Evolutionary conservation across 2,329 filamentous ascomycete species (phyloP).

Genomic region (Beauveria varroae): DNA sequence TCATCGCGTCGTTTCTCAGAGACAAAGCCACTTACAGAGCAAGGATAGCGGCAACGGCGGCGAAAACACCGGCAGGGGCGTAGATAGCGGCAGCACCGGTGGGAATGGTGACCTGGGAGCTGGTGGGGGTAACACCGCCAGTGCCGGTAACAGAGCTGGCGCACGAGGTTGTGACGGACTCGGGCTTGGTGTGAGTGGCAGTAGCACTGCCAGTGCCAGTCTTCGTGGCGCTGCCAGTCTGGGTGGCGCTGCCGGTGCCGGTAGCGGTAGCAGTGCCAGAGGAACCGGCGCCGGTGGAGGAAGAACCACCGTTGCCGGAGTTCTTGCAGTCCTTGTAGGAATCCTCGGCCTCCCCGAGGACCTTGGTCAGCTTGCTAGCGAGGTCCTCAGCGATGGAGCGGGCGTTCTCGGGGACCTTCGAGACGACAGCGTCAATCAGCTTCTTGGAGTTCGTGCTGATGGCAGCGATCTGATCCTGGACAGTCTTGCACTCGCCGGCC

Average conservation of each 20-base stretch:
- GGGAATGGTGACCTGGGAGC: conserved; percentile 2
- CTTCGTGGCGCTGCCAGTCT: neutral
- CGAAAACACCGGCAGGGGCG: conserved; percentile 10
- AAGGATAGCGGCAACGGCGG: conserved; percentile 11
- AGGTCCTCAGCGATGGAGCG: conserved; percentile 19
- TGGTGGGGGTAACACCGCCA: conserved; percentile 11
- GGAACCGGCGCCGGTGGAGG: neutral
- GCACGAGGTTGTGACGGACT: neutral
- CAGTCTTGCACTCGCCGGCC: conserved; percentile 20
- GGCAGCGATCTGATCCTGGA: conserved; percentile 17
- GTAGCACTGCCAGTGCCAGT: neutral
- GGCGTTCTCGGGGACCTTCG: conserved; percentile 19
- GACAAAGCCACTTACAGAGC: conserved; percentile 11
- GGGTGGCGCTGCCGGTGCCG: conserved; percentile 1
- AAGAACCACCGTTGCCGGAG: neutral
- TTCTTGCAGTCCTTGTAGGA: conserved; percentile 10
- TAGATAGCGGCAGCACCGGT: conserved; percentile 3
- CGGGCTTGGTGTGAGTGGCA: neutral
- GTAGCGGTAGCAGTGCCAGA: neutral
- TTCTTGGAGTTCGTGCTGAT: conserved; percentile 16
- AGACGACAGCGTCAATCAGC: conserved; percentile 20
- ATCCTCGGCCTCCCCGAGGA: conserved; percentile 10
- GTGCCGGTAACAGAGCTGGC: conserved; percentile 1
- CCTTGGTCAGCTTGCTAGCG: conserved; percentile 15
- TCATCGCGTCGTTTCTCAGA: conserved; percentile 6